Conservation (phyloP, 2,329 filamentous ascomycete species). For the Aspergillus ibericus region DNA sequence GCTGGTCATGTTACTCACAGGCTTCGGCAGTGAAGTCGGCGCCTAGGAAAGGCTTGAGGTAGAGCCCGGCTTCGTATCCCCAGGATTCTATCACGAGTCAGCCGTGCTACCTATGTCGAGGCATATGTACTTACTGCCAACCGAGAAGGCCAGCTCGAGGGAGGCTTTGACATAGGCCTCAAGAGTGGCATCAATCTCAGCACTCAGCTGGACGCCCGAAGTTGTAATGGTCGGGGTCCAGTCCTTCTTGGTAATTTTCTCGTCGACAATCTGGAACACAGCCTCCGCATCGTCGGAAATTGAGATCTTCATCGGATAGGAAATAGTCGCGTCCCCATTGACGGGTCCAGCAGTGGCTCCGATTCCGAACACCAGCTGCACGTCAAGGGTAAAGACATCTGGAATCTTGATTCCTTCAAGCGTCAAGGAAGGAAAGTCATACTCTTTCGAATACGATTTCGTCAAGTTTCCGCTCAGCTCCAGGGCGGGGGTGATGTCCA, state of each 20-base stretch:
- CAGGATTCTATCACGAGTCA: conserved; percentile 11
- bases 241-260: conserved; percentile 16
- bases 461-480: conserved; percentile 20
- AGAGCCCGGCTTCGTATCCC: conserved; percentile 20
- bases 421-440: conserved; percentile 6
- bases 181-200: conserved; percentile 14
- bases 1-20: conserved; percentile 11
- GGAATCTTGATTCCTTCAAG: conserved; percentile 23
- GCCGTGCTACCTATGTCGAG: not conserved
- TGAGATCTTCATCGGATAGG: conserved; percentile 14
- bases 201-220: conserved; percentile 15
- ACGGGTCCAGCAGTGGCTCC: conserved; percentile 20
- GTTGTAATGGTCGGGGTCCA: conserved; percentile 17
- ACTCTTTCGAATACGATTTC: conserved; percentile 13
- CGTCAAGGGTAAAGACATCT: conserved; percentile 20
- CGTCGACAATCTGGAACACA: conserved; percentile 19
- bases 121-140: conserved; percentile 11
- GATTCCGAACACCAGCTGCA: conserved; percentile 20
- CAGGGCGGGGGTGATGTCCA: conserved; percentile 18
- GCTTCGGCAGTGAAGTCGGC: conserved; percentile 13
- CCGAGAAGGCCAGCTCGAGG: conserved; percentile 12
- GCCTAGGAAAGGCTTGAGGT: conserved; percentile 18
- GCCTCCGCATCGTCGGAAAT: conserved; percentile 21
- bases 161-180: conserved; percentile 18
- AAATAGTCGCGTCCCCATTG: conserved; percentile 20